phyloP scores from a whole-genome alignment of 441 rosid species.

The Biscutella laevigata region DNA sequence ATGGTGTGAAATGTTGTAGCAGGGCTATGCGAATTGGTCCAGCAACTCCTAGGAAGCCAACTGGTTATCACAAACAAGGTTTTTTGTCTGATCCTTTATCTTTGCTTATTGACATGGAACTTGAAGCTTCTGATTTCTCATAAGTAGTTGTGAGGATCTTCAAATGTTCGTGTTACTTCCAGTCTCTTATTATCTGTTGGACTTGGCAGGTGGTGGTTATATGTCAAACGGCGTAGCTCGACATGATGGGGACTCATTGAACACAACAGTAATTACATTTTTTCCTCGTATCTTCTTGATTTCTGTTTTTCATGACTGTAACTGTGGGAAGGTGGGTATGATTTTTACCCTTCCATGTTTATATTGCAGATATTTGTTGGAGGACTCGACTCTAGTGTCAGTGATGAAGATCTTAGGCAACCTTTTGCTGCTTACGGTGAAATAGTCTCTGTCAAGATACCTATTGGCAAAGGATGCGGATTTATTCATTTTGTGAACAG shows the following conservation, averaged over 20 bases:
- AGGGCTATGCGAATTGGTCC: slow-evolving; percentile 85
- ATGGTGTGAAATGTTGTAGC: slow-evolving; percentile 65
- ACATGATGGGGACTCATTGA: slow-evolving; percentile 63
- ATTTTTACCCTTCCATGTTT: background rate
- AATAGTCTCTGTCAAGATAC: slow-evolving; percentile 79
- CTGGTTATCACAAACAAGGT: slow-evolving; percentile 62
- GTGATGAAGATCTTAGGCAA: slow-evolving; percentile 77
- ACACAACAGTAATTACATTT: slow-evolving; percentile 76
- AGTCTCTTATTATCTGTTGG: background rate
- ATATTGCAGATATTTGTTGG: slow-evolving; percentile 80
- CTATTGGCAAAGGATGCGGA: slow-evolving; percentile 82
- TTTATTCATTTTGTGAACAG: slow-evolving; percentile 83
- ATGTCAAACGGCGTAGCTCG: slow-evolving; percentile 50
- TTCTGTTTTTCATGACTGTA: background rate
- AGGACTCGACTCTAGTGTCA: slow-evolving; percentile 73
- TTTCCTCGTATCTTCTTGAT: background rate
- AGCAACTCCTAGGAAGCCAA: slow-evolving; percentile 81
- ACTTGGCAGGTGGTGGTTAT: slow-evolving; percentile 50
- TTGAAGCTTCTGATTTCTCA: background rate
- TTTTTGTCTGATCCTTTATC: background rate
- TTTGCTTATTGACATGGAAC: background rate
- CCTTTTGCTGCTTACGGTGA: slow-evolving; percentile 69
- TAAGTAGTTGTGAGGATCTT: background rate
- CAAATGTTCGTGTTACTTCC: background rate
- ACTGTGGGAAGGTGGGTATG: background rate